Evolutionary conservation across 192 early-diverging fungal species (phyloP), one percentile per base, ranked within the genome.

Genomic region (Backusella circina): DNA sequence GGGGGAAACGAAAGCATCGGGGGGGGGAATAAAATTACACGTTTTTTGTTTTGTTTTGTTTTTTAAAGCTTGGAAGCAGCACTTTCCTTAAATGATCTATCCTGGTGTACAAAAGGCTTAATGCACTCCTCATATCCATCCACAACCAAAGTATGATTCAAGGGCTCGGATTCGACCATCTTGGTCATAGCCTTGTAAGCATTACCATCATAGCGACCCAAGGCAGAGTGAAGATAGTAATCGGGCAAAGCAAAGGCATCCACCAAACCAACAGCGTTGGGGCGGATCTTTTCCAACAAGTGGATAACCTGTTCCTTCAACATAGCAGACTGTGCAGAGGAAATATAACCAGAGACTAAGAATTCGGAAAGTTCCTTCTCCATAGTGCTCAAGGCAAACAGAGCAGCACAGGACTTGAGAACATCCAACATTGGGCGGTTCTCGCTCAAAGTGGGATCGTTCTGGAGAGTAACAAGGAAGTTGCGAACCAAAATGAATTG

Each of bases 171-270:
- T 61, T 90, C 88, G 0, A 91, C 94, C 89, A 87, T 89, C 82
- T 91, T 76, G 26, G 92, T 85, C 81, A 93, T 89, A 72, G 86
- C 79, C 75, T 94, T 93, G 44, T 96, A 96, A 35, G 92, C 91
- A 72, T 88, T 85, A 61, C 93, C 94, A 70, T 94, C 93, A 54
- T 84, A 88, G 23, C 91, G 84, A 16, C 91, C 95, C 44, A 96
- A 80, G 5, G 93, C 90, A 44, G 91, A 92, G 84, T 94, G 88
- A 18, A 96, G 85, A 47, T 86, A 79, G 68, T 91, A 90, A 54
- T 96, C 95, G 0, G 92, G 86, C 33, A 93, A 80, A 13, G 86
- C 88, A 82, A 93, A 95, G 1, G 93, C 88, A 57, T 96, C 95
- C 30, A 93, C 93, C 18, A 96, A 85, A 0, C 90, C 85, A 36